A percentile compares a stretch with the other conserved stretches of the same genome.
phyloP scores from a whole-genome alignment of 257 asterid genomes.

The Leonotis leonurus region DNA sequence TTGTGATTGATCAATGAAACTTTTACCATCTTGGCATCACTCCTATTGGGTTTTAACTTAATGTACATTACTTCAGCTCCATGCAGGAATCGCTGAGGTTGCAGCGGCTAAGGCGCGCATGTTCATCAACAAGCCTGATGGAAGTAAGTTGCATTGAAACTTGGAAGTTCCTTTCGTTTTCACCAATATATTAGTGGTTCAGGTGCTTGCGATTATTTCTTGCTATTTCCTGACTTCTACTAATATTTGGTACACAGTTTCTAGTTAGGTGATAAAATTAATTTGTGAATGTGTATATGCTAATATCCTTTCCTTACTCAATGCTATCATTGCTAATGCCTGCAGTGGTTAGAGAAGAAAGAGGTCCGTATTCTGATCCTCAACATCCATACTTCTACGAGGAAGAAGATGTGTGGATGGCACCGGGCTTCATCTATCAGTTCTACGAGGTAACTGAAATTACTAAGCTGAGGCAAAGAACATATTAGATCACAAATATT shows the following conservation, averaged over 20 bases:
- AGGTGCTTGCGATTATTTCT: neutral
- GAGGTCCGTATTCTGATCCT: slow-evolving; percentile 94
- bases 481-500: neutral
- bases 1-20: slow-evolving; percentile 8
- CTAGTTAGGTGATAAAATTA: neutral
- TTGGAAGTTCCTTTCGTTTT: neutral
- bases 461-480: neutral
- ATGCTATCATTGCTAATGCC: neutral
- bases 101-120: slow-evolving; percentile 99
- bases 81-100: slow-evolving; percentile 94
- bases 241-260: neutral
- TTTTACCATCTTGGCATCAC: slow-evolving; percentile 12
- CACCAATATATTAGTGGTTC: neutral
- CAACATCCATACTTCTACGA: slow-evolving; percentile 93
- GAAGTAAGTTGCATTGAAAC: slow-evolving; percentile 59
- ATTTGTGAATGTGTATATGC: neutral
- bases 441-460: slow-evolving; percentile 72
- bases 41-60: slow-evolving; percentile 21
- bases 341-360: slow-evolving; percentile 87
- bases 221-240: neutral
- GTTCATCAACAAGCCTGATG: slow-evolving; percentile 95
- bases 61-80: slow-evolving; percentile 62
- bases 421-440: slow-evolving; percentile 98
- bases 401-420: slow-evolving; percentile 99
- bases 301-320: neutral